A percentile compares a stretch with the other conserved stretches of the same genome.
Evolutionary conservation across 352 stramenopile genomes (phyloP).

Genomic region (Aphanomyces stellatus): DNA sequence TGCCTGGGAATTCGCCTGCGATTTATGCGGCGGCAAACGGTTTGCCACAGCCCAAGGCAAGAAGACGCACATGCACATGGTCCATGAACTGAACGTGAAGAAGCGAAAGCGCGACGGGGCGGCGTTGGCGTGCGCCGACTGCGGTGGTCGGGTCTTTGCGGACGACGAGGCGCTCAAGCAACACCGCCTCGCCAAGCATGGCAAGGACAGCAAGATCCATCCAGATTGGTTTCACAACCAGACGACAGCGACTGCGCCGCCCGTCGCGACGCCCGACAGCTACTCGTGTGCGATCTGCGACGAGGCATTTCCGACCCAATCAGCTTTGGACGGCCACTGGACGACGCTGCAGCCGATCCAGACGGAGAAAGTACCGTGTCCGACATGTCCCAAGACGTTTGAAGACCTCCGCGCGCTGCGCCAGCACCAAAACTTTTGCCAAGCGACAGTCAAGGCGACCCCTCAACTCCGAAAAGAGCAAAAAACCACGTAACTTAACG

Average conservation of each 20-base stretch:
- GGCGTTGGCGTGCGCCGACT: constrained; percentile 16
- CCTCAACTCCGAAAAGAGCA: too few relatives aligned
- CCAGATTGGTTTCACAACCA: constrained; percentile 63
- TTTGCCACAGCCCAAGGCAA: constrained; percentile 68
- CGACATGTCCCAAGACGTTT: constrained; percentile 40
- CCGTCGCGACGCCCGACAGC: constrained; percentile 19
- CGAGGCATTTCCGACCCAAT: constrained; percentile 20
- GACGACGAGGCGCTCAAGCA: constrained; percentile 66
- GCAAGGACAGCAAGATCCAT: constrained; percentile 59
- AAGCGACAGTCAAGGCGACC: constrained; percentile 7
- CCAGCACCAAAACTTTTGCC: constrained; percentile 72
- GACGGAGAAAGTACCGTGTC: constrained; percentile 14
- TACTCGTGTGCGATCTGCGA: constrained; percentile 32
- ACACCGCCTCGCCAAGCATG: constrained; percentile 74
- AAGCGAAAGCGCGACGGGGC: constrained; percentile 14
- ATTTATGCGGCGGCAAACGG: constrained; percentile 41
- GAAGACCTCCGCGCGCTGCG: constrained; percentile 60
- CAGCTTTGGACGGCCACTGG: constrained; percentile 24
- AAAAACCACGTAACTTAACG: too few relatives aligned
- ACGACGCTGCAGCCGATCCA: constrained; percentile 23
- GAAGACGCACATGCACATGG: constrained; percentile 74
- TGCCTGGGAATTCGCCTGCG: constrained; percentile 30
- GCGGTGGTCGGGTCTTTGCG: constrained; percentile 47
- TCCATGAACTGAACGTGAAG: constrained; percentile 52
- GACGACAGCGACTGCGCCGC: constrained; percentile 16